Base-by-base conservation (phyloP, 768 basidiomycete species). In the Auriscalpium orientale region DNA sequence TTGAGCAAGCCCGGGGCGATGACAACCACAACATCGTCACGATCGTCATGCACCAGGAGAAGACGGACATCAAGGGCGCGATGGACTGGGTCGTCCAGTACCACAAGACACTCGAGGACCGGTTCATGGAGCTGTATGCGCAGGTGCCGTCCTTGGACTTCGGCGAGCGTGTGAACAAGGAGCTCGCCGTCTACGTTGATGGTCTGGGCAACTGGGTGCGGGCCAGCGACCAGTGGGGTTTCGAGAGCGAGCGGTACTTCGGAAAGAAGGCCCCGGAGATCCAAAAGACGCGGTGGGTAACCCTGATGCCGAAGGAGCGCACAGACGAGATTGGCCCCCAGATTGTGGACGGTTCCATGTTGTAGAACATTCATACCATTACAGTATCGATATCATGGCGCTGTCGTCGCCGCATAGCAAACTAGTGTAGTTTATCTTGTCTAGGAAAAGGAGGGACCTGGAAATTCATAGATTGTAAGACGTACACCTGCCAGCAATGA, bases 161-260 rank as follows among this genome's bases (percentile, higher is more conserved):
- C 54, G 75, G 73, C 18, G 63, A 65, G 20, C 62, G 66, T 7
- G 57, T 76, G 12, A 74, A 80, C 56, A 48, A 62, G 0, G 66
- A 74, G 33, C 66, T 78, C 4, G 59, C 63, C 11, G 55, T 54
- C 7, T 80, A 78, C 49, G 65, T 72, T 9, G 65, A 79, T 49
- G 76, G 76, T 0, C 56, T 79, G 1, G 78, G 69, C 9, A 74
- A 76, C 49, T 79, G 76, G 74, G 71, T 77, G 1, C 66, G 75
- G 7, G 75, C 68, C 3, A 69, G 67, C 40, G 70, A 74, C 38
- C 61, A 56, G 5, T 79, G 79, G 79, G 69, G 68, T 35, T 78
- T 76, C 54, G 76, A 79, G 49, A 61, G 60, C 52, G 58, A 61
- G 55, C 51, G 60, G 38, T 62, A 62, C 45, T 62, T 61, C 20